Conservation (phyloP, 805 yeast genomes). For the Ogataea angusta region DNA sequence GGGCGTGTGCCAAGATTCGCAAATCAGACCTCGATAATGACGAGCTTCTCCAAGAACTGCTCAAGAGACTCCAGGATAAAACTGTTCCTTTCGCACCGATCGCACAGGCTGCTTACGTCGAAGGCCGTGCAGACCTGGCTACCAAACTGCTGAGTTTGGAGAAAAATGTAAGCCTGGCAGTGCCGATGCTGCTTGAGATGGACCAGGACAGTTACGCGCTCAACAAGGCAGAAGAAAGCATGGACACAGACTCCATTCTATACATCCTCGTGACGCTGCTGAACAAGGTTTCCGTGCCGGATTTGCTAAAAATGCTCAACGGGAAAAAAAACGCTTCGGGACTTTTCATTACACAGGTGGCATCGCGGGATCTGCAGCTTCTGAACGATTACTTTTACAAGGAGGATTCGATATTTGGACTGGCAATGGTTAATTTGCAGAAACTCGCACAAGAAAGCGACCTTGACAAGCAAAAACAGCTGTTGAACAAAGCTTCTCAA, state of each 20-base stretch:
- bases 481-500: constrained; percentile 30
- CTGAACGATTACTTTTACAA: constrained; percentile 60
- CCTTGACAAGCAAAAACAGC: constrained; percentile 22
- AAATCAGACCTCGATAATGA: constrained; percentile 55
- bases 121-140: constrained; percentile 73
- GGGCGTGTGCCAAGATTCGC: constrained; percentile 76
- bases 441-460: constrained; percentile 22
- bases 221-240: constrained; percentile 58
- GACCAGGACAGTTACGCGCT: constrained; percentile 72
- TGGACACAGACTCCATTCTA: constrained; percentile 57
- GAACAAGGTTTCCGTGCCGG: constrained; percentile 55
- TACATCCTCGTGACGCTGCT: constrained; percentile 55
- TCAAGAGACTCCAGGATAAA: constrained; percentile 40
- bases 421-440: constrained; percentile 40
- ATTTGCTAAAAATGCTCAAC: constrained; percentile 65
- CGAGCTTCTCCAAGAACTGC: constrained; percentile 50
- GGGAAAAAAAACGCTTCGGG: constrained; percentile 40
- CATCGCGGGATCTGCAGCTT: constrained; percentile 35
- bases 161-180: constrained; percentile 56
- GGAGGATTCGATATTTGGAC: constrained; percentile 52
- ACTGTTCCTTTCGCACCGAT: constrained; percentile 57
- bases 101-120: constrained; percentile 67
- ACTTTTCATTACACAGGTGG: constrained; percentile 35
- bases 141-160: constrained; percentile 67
- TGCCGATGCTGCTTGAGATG: constrained; percentile 62